Evolutionary conservation across 2,329 filamentous ascomycete genomes (phyloP), one percentile per base, ranked within the genome.

Genomic region (Ceratocystis ficicola): DNA sequence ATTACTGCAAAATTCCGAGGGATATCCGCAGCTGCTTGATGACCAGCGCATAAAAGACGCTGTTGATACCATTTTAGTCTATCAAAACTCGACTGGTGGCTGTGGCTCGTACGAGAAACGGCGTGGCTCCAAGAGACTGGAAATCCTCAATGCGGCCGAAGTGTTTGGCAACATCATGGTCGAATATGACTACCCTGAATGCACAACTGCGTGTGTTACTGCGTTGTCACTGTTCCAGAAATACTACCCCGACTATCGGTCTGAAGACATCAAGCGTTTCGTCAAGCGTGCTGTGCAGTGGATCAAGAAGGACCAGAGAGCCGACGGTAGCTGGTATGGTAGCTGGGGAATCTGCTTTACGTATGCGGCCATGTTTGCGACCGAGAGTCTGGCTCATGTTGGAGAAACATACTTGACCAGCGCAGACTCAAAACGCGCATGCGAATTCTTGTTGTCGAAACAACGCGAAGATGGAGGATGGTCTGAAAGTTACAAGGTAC

Each of bases 331-430:
- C 68, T 99, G 94, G 94, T 97, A 99, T 73, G 94, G 94, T 59
- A 91, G 86, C 73, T 99, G 94, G 94, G 94, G 90, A 64, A 95
- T 99, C 71, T 99, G 94, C 77, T 99, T 95, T 75, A 96, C 92
- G 0, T 99, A 99, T 73, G 94, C 92, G 0, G 89, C 85, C 69
- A 95, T 97, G 91, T 99, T 99, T 76, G 92, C 92, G 0, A 80
- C 97, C 0, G 93, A 97, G 74, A 90, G 89, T 69, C 80, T 99
- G 70, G 82, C 85, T 5, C 88, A 86, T 60, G 84, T 90, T 3
- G 92, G 92, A 5, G 91, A 97, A 76, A 89, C 81, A 2, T 95
- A 94, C 70, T 77, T 78, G 41, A 95, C 85, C 69, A 92, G 88
- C 71, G 78, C 83, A 4, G 78, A 86, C 62, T 83, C 91, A 1